Evolutionary conservation across 345 rosid species (phyloP).

Genomic region (Balakata baccata): DNA sequence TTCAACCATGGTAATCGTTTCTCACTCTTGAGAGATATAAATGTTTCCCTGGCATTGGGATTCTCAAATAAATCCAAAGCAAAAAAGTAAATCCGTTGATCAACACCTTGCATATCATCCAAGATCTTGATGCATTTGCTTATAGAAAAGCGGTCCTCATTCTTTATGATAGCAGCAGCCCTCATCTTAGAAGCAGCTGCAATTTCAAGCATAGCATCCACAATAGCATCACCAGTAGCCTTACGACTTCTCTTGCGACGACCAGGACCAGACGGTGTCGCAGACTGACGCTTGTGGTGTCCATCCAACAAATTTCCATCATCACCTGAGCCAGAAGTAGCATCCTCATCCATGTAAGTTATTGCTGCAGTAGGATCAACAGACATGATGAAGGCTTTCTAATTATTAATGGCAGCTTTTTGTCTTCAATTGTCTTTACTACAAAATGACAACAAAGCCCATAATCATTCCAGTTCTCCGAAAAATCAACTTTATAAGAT

Average conservation of each 20-base stretch:
- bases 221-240: conserved; percentile 79
- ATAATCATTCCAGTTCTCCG: background rate
- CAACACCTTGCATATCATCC: conserved; percentile 29
- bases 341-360: conserved; percentile 21
- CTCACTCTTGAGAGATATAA: conserved; percentile 66
- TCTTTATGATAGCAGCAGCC: conserved; percentile 63
- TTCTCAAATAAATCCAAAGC: conserved; percentile 82
- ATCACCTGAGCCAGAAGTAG: conserved; percentile 4
- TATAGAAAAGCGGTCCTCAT: conserved; percentile 66
- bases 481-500: background rate
- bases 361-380: conserved; percentile 11
- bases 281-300: conserved; percentile 46
- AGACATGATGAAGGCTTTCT: conserved; percentile 11
- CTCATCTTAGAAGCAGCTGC: conserved; percentile 83
- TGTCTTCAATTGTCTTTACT: background rate
- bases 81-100: conserved; percentile 54
- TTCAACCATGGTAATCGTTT: conserved; percentile 69
- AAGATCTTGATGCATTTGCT: conserved; percentile 81
- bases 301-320: too few species aligned
- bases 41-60: conserved; percentile 58
- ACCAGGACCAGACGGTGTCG: conserved; percentile 41
- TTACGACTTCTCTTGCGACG: conserved; percentile 64
- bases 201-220: conserved; percentile 87
- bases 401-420: background rate
- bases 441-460: background rate